Percentiles rank a stretch among this genome's conserved stretches.
Conservation (phyloP, 2,329 filamentous ascomycete species). For the Plenodomus biglobosus region DNA sequence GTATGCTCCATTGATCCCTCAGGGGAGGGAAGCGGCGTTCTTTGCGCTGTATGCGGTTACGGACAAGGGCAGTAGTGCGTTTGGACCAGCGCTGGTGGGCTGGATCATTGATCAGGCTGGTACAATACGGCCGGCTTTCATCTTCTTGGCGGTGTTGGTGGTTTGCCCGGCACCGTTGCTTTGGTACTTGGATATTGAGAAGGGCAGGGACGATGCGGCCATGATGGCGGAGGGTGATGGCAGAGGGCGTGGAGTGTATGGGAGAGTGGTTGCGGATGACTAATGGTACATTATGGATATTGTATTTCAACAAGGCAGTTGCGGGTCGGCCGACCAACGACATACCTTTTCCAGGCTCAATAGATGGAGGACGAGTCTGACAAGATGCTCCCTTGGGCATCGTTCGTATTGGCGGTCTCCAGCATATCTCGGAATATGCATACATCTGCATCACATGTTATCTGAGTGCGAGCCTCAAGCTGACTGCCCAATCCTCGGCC, state of each 20-base stretch:
- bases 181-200: constrained; percentile 71
- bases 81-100: constrained; percentile 88
- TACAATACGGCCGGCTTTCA: constrained; percentile 65
- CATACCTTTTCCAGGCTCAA: not conserved
- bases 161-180: constrained; percentile 77
- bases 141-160: constrained; percentile 79
- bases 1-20: constrained; percentile 86
- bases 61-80: constrained; percentile 88
- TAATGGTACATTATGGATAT: not conserved
- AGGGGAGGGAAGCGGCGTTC: constrained; percentile 88
- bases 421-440: not conserved
- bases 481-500: constrained; percentile 44
- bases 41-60: constrained; percentile 94
- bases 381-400: not conserved
- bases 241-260: constrained; percentile 17
- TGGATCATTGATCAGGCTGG: constrained; percentile 72
- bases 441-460: not conserved
- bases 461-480: constrained; percentile 7
- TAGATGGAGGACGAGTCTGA: not conserved
- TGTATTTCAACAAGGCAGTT: not conserved
- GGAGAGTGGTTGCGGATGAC: constrained; percentile 19
- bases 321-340: not conserved
- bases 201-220: constrained; percentile 4
- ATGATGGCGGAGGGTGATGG: constrained; percentile 5
- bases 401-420: not conserved